phyloP scores from a whole-genome alignment of 73 alveolate species.

The Effrenium voratum region DNA sequence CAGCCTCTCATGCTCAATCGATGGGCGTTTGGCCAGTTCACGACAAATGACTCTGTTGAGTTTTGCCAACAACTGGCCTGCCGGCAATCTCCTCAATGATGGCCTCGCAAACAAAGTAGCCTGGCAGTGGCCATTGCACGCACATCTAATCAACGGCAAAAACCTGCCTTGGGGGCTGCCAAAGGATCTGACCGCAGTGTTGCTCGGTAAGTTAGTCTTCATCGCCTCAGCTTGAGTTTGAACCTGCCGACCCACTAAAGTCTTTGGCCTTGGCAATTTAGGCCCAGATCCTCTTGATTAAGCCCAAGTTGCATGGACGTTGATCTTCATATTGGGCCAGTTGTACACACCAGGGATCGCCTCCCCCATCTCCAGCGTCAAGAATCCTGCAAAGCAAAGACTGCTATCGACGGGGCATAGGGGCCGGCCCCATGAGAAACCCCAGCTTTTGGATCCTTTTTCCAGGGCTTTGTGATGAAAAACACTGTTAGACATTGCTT shows the following conservation, averaged over 20 bases:
- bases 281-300: background rate
- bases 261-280: background rate
- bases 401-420: background rate
- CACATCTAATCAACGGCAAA: no score
- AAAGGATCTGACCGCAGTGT: constrained; percentile 83
- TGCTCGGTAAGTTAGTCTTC: constrained; percentile 86
- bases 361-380: constrained; percentile 82
- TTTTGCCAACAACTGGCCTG: constrained; percentile 1
- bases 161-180: constrained; percentile 88
- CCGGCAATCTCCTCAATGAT: constrained; percentile 92
- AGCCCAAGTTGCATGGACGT: constrained; percentile 40
- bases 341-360: constrained; percentile 60
- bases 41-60: background rate
- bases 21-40: background rate
- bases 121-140: no score
- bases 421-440: background rate
- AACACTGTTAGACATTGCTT: background rate
- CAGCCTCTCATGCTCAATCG: background rate
- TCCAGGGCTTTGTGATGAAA: background rate
- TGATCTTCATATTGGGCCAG: constrained; percentile 83
- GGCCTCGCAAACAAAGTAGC: constrained; percentile 78
- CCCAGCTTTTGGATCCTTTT: no score
- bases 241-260: background rate
- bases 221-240: constrained; percentile 17
- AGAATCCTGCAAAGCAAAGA: constrained; percentile 20